phyloP scores from a whole-genome alignment of 1,284 basidiomycete species.

The Neotropicomus parvogracilis region DNA sequence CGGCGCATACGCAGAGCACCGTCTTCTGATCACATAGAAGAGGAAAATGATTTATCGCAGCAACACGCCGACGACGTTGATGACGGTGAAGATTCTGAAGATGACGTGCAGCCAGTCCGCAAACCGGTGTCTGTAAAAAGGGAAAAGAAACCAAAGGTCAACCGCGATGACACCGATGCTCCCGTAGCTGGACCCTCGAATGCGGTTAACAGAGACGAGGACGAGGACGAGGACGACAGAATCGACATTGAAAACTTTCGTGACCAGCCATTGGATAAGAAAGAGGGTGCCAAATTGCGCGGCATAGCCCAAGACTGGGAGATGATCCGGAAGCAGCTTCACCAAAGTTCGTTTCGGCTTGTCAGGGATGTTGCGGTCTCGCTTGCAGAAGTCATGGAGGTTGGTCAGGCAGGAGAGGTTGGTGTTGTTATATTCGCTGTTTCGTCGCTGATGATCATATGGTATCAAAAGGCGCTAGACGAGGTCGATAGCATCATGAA shows the following conservation, averaged over 20 bases:
- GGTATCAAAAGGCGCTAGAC: slow-evolving; percentile 44
- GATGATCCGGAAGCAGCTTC: slow-evolving; percentile 45
- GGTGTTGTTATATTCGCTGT: slow-evolving; percentile 6
- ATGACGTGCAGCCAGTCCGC: slow-evolving; percentile 40
- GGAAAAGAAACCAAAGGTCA: slow-evolving; percentile 37
- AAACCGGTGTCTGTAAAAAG: slow-evolving; percentile 39
- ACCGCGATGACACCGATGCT: slow-evolving; percentile 15
- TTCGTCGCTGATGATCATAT: slow-evolving; percentile 3
- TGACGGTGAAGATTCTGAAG: slow-evolving; percentile 32
- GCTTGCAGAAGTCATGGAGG: slow-evolving; percentile 59
- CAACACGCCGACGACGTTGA: slow-evolving; percentile 46
- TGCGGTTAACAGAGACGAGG: slow-evolving; percentile 13
- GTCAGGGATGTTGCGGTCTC: slow-evolving; percentile 55
- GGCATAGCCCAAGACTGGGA: slow-evolving; percentile 62
- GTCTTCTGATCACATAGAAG: slow-evolving; percentile 61
- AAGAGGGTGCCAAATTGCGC: slow-evolving; percentile 47
- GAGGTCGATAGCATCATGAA: slow-evolving; percentile 64
- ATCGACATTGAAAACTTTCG: slow-evolving; percentile 57
- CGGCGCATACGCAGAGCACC: slow-evolving; percentile 40
- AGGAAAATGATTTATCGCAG: slow-evolving; percentile 43
- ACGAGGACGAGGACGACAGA: slow-evolving; percentile 41
- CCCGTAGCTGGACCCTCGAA: slow-evolving; percentile 22
- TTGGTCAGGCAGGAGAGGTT: slow-evolving; percentile 52
- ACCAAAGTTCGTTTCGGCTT: slow-evolving; percentile 41
- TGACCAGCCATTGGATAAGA: slow-evolving; percentile 57